These are phyloP conservation scores for Monosporascus sp. DNA, from an alignment of 2,329 filamentous ascomycete species.

Conservation along the genomic window DNA sequence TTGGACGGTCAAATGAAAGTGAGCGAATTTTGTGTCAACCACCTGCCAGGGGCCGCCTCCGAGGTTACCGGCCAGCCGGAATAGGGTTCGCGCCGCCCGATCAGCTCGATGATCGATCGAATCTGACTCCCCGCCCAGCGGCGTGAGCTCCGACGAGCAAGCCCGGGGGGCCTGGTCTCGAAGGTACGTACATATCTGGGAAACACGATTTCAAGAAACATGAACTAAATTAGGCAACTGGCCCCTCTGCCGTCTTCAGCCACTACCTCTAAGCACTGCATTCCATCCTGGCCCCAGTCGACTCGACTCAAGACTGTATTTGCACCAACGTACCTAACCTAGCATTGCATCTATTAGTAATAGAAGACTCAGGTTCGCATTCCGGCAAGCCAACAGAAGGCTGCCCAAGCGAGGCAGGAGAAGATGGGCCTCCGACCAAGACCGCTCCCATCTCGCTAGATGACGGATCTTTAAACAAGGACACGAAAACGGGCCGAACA, in stretches of 20 bases:
- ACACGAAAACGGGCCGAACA: slow-evolving; percentile 19
- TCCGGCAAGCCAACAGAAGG: neutral
- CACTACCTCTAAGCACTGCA: neutral
- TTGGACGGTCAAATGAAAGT: no score
- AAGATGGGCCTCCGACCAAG: slow-evolving; percentile 11
- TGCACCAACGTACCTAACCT: no score
- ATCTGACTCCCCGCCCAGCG: neutral
- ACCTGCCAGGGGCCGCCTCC: no score
- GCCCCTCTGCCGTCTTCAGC: neutral
- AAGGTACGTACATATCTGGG: no score
- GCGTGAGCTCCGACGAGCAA: no score
- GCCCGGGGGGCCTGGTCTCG: no score
- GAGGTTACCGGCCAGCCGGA: neutral
- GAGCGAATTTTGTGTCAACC: no score
- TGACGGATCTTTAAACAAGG: slow-evolving; percentile 28
- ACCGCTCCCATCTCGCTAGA: slow-evolving; percentile 30
- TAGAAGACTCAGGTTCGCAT: neutral
- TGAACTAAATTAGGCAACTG: neutral
- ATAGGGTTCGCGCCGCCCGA: neutral
- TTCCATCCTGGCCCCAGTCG: no score
- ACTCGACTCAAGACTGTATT: no score
- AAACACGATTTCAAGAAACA: no score
- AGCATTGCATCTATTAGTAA: no score
- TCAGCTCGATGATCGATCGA: neutral
- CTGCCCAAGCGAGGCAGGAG: neutral